Evolutionary conservation across 2,329 filamentous ascomycete genomes (phyloP).

Genomic region (Talaromyces sp.): DNA sequence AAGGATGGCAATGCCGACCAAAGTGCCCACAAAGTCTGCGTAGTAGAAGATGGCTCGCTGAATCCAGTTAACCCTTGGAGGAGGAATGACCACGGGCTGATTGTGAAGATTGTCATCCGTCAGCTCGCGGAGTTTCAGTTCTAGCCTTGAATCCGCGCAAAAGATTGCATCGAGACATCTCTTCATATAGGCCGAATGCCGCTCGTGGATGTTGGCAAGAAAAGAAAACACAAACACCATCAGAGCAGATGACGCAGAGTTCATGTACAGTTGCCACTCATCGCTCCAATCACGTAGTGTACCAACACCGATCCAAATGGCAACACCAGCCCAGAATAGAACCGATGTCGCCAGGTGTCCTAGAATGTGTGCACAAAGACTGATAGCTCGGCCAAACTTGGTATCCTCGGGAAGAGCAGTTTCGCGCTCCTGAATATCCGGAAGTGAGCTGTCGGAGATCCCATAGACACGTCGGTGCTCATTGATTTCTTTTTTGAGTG

Average conservation of each 20-base stretch:
- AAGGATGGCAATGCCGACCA: constrained; percentile 38
- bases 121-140: constrained; percentile 15
- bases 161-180: constrained; percentile 21
- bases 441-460: constrained; percentile 4
- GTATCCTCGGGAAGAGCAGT: constrained; percentile 23
- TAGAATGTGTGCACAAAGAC: not conserved
- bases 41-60: constrained; percentile 39
- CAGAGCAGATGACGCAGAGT: constrained; percentile 42
- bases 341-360: not conserved
- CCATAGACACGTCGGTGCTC: too few relatives aligned
- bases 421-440: too few relatives aligned
- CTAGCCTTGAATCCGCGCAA: constrained; percentile 11
- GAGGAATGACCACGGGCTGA: constrained; percentile 27
- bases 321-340: constrained; percentile 3
- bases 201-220: constrained; percentile 21
- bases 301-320: constrained; percentile 14
- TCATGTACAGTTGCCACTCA: constrained; percentile 14
- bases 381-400: not conserved
- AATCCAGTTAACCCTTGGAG: constrained; percentile 28
- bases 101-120: constrained; percentile 26
- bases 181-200: constrained; percentile 17
- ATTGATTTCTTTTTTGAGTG: not conserved
- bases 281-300: constrained; percentile 1
- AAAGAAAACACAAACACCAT: constrained; percentile 37
- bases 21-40: constrained; percentile 39